Evolutionary conservation across 2,329 filamentous ascomycete species (phyloP), one percentile per base, ranked within the genome.

Genomic region (Alternaria triticimaculans): DNA sequence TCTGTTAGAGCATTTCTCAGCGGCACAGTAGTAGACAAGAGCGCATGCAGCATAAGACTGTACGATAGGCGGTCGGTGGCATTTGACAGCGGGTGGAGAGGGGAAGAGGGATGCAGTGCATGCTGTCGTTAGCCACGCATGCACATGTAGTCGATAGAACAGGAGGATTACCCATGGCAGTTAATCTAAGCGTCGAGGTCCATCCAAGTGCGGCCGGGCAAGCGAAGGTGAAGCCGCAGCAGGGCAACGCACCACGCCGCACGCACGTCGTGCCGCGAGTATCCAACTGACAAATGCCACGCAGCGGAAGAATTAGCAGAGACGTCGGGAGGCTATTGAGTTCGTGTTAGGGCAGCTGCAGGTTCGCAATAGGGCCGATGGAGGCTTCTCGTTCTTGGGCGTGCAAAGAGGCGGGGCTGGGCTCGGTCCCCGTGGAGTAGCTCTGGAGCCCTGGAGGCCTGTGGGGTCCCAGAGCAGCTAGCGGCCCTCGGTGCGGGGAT

Each of bases 31-130:
- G 58, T 67, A 71, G 70, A 68, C 59, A 61, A 61, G 53, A 55
- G 59, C 48, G 62, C 62, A 62, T 51, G 63, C 64, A 63, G 65
- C 54, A 63, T 46, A 65, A 57, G 66, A 68, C 60, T 72, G 68
- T 74, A 73, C 54, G 69, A 75, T 72, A 73, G 72, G 37, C 37
- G 37, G 48, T 55, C 50, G 44, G 55, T 23, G 46, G 18, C 21
- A 41, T 44, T 30, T 55, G 67, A 43, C 25, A 54, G 46, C 25
- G 44, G 48, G 46, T 18, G 54, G 60, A 45, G 55, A 45, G 55
- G 54, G 56, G 45, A 48, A 53, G 49, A 28, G 26, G 25, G 50
- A 45, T 50, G 20, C 25, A 58, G 43, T 53, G 59, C 66, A 64
- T 64, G 48, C 41, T 23, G 41, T 58, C 26, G 44, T 10, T 20